These are phyloP conservation scores for Botrytis porri DNA, from an alignment of 2,329 filamentous ascomycete species.

Conservation along the genomic window DNA sequence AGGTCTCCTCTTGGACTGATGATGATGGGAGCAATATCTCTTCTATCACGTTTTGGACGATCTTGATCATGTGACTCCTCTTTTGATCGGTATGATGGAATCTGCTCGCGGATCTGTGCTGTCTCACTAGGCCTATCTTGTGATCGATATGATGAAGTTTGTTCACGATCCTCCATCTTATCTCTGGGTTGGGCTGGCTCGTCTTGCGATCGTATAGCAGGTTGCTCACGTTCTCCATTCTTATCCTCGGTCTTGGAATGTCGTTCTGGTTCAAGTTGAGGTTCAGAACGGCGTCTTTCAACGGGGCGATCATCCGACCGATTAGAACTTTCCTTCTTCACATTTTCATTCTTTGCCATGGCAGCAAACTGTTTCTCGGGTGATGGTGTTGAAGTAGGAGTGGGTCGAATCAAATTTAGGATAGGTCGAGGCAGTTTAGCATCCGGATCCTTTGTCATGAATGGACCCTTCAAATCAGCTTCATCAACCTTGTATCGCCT, in stretches of 20 bases:
- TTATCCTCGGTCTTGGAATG: not conserved
- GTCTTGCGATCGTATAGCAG: not conserved
- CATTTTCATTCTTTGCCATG: not conserved
- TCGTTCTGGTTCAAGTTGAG: not conserved
- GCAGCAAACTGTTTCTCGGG: slow-evolving; percentile 42
- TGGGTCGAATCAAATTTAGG: slow-evolving; percentile 60
- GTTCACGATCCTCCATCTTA: not conserved
- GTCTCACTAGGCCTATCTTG: not conserved
- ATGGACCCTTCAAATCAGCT: slow-evolving; percentile 27
- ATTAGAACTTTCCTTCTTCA: slow-evolving; percentile 22
- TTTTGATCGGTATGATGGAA: not conserved
- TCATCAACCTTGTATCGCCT: slow-evolving; percentile 42
- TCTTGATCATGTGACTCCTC: slow-evolving; percentile 5
- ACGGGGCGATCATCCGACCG: slow-evolving; percentile 19
- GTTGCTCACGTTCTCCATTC: not conserved
- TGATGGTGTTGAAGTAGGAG: slow-evolving; percentile 52
- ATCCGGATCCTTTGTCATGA: slow-evolving; percentile 32
- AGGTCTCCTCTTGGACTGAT: slow-evolving; percentile 45
- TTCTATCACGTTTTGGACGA: slow-evolving; percentile 27
- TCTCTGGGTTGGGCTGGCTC: not conserved
- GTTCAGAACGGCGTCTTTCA: slow-evolving; percentile 1
- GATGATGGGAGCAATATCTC: slow-evolving; percentile 39
- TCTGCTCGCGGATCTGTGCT: not conserved
- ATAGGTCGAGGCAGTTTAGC: slow-evolving; percentile 45
- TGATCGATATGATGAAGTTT: not conserved